Evolutionary conservation across 805 yeast species (phyloP), one percentile per base, ranked within the genome.

Genomic region (Schwanniomyces occidentalis): DNA sequence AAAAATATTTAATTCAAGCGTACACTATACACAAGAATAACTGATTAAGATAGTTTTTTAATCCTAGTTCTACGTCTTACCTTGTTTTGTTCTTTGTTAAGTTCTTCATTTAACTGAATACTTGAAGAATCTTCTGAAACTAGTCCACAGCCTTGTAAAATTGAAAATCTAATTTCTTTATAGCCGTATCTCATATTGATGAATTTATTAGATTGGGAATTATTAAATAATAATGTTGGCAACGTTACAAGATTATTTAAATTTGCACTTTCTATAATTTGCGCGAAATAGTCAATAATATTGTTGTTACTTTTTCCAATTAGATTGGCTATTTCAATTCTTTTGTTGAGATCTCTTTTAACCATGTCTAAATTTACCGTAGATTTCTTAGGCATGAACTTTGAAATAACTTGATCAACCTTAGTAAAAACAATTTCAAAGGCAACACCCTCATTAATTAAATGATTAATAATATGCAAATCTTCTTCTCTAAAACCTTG

Each of bases 381-480:
- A 8, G 48, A 35, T 14, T 36, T 37, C 25, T 39, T 44, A 17
- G 60, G 58, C 35, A 56, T 51, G 20, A 42, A 30, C 21, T 53
- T 58, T 8, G 49, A 34, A 10, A 56, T 51, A 4, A 82, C 49
- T 41, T 69, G 69, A 53, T 89, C 96, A 30, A 82, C 74, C 49
- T 88, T 88, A 16, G 95, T 88, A 55, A 87, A 75, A 0, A 88
- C 75, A 5, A 88, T 59, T 40, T 85, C 91, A 57, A 81, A 86
- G 0, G 85, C 78, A 4, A 80, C 65, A 1, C 91, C 95, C 31
- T 62, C 50, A 2, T 61, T 61, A 1, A 59, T 62, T 30, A 88
- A 57, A 31, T 71, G 63, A 4, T 71, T 70, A 2, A 85, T 55
- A 6, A 86, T 68, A 16, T 56, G 37, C 10, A 57, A 52, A 54